These are phyloP conservation scores for Phytopythium delawarense DNA, from an alignment of 352 stramenopile species.

Conservation along the genomic window DNA sequence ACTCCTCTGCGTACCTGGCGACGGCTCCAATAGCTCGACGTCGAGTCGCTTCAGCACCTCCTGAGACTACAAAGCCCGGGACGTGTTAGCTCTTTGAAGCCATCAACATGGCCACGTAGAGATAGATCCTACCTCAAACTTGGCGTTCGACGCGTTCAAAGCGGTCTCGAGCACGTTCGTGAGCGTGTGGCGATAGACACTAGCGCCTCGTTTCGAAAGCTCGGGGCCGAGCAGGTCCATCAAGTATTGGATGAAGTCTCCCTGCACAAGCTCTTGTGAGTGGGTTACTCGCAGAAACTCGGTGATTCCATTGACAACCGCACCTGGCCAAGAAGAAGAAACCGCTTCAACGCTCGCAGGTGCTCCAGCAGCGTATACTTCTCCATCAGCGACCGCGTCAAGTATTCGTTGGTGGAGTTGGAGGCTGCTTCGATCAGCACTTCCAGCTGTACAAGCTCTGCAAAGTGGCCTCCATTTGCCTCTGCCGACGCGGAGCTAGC, in stretches of 20 bases:
- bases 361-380: conserved; percentile 94
- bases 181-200: conserved; percentile 95
- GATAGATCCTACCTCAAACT: conserved; percentile 76
- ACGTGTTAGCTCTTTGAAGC: neutral
- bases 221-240: conserved; percentile 93
- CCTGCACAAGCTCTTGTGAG: conserved; percentile 29
- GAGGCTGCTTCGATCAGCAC: conserved; percentile 78
- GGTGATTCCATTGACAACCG: neutral
- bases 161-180: conserved; percentile 93
- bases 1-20: conserved; percentile 31
- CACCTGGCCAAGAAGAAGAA: conserved; percentile 96
- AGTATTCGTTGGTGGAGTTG: conserved; percentile 80
- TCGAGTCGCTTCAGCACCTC: conserved; percentile 92
- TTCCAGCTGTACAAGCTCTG: conserved; percentile 64
- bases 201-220: conserved; percentile 83
- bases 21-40: conserved; percentile 88
- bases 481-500: conserved; percentile 36
- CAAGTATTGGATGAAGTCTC: conserved; percentile 96
- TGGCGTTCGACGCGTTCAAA: conserved; percentile 94
- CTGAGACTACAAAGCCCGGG: conserved; percentile 37
- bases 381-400: conserved; percentile 91
- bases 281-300: neutral
- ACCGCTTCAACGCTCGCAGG: conserved; percentile 95
- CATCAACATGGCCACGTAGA: neutral
- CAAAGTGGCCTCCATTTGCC: conserved; percentile 62